Evolutionary conservation across 2,329 filamentous ascomycete species (phyloP).

Genomic region (Colletotrichum sp.): DNA sequence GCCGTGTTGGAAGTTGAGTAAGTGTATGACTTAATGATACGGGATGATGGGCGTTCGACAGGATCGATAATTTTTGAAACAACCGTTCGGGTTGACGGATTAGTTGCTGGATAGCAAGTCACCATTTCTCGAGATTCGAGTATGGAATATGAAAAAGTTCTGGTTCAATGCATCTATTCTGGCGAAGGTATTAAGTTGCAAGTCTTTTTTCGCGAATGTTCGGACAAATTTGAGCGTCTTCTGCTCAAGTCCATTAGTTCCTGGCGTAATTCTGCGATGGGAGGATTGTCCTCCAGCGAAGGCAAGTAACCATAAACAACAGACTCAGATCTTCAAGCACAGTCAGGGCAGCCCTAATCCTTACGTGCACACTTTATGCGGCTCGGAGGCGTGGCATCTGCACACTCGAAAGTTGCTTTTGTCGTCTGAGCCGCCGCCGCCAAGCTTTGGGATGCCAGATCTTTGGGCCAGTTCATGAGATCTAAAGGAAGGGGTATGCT

Average conservation of each 20-base stretch:
- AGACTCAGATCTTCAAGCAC: neutral
- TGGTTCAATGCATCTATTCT: neutral
- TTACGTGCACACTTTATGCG: neutral
- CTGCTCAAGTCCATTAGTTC: neutral
- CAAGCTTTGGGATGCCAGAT: neutral
- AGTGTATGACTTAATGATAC: conserved; percentile 3
- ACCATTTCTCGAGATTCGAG: neutral
- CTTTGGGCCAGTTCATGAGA: neutral
- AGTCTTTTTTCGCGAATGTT: neutral
- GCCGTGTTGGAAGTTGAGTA: conserved; percentile 55
- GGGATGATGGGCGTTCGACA: conserved; percentile 1
- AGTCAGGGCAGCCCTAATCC: neutral
- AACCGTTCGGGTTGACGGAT: neutral
- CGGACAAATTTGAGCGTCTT: neutral
- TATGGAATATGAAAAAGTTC: neutral
- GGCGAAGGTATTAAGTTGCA: neutral
- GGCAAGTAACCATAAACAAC: neutral
- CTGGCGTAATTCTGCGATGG: neutral
- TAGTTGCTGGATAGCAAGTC: neutral
- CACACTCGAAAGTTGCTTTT: neutral
- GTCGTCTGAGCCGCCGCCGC: neutral
- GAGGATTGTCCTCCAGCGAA: neutral
- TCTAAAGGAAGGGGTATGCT: neutral
- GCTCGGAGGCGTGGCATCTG: neutral
- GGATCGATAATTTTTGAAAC: neutral